Conservation (phyloP, 805 yeast genomes). For the Maudiozyma turicensis region DNA sequence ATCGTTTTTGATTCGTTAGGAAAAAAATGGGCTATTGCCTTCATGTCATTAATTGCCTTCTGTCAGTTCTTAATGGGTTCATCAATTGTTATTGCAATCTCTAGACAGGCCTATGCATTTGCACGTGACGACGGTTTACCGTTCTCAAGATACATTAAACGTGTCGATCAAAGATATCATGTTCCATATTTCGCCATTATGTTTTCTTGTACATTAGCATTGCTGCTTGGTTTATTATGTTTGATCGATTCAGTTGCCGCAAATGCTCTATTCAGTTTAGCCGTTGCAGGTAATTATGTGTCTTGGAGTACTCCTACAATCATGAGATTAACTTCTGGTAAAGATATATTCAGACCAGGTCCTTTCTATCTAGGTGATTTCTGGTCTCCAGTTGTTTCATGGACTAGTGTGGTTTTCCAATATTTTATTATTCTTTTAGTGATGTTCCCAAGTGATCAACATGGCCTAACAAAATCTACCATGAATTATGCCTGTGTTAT, state of each 20-base stretch:
- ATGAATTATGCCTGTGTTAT: conserved; percentile 72
- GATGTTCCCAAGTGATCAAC: conserved; percentile 47
- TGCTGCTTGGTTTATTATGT: conserved; percentile 33
- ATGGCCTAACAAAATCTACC: conserved; percentile 27
- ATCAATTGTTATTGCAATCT: conserved; percentile 50
- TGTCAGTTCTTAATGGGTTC: conserved; percentile 62
- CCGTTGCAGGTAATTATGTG: conserved; percentile 35
- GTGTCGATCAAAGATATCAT: conserved; percentile 43
- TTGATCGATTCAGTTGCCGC: conserved; percentile 36
- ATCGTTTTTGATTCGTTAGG: conserved; percentile 53
- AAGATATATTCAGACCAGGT: conserved; percentile 49
- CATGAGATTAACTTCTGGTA: conserved; percentile 36
- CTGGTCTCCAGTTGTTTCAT: conserved; percentile 37
- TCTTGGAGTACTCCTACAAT: conserved; percentile 35
- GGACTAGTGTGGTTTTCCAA: conserved; percentile 42
- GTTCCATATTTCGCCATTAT: conserved; percentile 60
- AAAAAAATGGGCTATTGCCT: conserved; percentile 53
- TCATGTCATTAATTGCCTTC: conserved; percentile 48
- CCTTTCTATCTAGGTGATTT: conserved; percentile 51
- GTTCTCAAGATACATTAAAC: conserved; percentile 43
- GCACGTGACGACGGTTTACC: conserved; percentile 74
- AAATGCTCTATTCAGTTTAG: conserved; percentile 35
- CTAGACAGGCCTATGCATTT: conserved; percentile 68
- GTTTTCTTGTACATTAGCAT: conserved; percentile 30
- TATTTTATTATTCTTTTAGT: conserved; percentile 44